phyloP scores from a whole-genome alignment of 768 basidiomycete species.

The Tulasnella sp. region DNA sequence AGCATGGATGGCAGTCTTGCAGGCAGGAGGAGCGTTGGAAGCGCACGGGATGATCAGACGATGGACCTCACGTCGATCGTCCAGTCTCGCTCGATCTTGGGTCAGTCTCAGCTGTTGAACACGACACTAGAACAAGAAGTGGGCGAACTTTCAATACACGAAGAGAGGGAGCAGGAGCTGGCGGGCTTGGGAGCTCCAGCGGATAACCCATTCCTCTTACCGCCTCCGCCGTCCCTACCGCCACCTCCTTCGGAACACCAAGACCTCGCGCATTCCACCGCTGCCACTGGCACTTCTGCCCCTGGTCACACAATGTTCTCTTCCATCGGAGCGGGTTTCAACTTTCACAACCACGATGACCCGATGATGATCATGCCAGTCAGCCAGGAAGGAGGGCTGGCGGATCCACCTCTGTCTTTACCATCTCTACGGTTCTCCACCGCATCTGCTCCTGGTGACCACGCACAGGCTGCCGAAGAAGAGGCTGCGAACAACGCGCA shows the following conservation, averaged over 20 bases:
- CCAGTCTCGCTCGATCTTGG: not conserved
- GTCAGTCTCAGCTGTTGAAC: not conserved
- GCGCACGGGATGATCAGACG: conserved; percentile 16
- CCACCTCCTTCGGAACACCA: not conserved
- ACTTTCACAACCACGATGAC: not conserved
- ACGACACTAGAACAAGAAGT: not conserved
- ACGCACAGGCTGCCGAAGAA: not conserved
- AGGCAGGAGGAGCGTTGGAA: not conserved
- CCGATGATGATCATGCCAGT: not conserved
- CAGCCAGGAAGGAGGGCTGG: not conserved
- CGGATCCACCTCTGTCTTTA: not conserved
- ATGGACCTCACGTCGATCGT: conserved; percentile 28
- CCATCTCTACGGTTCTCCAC: not conserved
- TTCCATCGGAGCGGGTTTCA: conserved; percentile 2
- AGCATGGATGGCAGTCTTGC: conserved; percentile 5
- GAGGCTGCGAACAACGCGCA: conserved; percentile 5
- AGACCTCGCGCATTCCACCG: not conserved
- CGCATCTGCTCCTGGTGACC: not conserved
- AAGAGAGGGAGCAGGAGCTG: not conserved
- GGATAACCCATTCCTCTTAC: conserved; percentile 18
- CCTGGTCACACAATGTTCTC: not conserved
- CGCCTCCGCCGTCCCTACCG: not conserved
- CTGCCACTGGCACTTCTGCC: not conserved
- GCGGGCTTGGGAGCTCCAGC: not conserved
- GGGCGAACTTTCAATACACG: not conserved